phyloP scores from a whole-genome alignment of 2,329 filamentous ascomycete genomes.

The Fusarium fujikuroi region DNA sequence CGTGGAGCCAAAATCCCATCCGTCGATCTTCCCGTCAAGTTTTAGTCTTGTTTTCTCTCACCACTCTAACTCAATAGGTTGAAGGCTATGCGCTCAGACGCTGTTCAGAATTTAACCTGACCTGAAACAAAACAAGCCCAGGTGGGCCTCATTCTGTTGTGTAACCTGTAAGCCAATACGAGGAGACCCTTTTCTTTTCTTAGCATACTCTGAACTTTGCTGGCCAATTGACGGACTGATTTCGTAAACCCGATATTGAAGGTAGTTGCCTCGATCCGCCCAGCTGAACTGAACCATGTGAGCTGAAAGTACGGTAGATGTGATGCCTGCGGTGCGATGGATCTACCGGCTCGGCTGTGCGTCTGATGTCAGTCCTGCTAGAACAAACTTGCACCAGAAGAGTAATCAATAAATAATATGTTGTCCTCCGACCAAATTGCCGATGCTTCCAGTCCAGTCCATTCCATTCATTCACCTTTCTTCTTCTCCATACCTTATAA shows the following conservation, averaged over 20 bases:
- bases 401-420: neutral
- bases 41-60: neutral
- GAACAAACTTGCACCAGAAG: neutral
- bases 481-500: neutral
- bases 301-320: neutral
- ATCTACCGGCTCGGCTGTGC: neutral
- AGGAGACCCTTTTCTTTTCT: neutral
- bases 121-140: neutral
- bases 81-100: neutral
- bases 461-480: neutral
- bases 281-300: neutral
- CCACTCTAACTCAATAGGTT: neutral
- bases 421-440: neutral
- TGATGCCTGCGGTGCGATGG: neutral
- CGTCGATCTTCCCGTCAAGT: neutral
- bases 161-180: neutral
- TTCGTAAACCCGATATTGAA: neutral
- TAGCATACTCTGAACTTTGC: neutral
- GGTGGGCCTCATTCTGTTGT: neutral
- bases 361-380: neutral
- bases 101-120: neutral
- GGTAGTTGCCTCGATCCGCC: neutral
- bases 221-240: neutral
- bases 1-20: neutral
- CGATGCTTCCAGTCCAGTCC: neutral